Evolutionary conservation across 306 rosid genomes (phyloP), one percentile per base, ranked within the genome.

Genomic region (Inga leiocalycina): DNA sequence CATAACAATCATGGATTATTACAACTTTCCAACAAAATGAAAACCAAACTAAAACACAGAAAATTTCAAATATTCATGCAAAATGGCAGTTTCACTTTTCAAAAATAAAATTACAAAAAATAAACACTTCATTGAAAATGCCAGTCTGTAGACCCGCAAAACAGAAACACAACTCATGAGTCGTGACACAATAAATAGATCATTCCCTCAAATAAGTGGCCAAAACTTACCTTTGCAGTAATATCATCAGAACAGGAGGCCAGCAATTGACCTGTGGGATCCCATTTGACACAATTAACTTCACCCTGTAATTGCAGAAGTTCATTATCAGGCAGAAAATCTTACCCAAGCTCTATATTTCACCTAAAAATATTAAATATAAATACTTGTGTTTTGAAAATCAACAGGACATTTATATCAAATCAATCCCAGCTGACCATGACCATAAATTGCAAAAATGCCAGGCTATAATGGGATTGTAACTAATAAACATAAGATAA

Each of bases 251-350:
- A 93, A 86, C 99, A 96, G 0, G 99, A 96, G 66, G 99, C 99
- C 87, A 96, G 84, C 84, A 93, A 83, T 66, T 93, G 74, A 75
- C 99, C 99, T 7, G 94, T 88, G 83, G 99, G 99, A 86, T 96
- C 99, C 99, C 99, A 93, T 88, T 96, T 96, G 78, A 96, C 98
- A 87, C 97, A 96, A 84, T 96, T 96, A 56, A 88, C 94, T 86
- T 91, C 93, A 54, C 89, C 93, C 96, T 92, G 83, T 79, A 84
- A 79, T 69, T 52, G 81, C 54, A 74, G 77, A 82, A 84, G 64
- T 49, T 54, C 39, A 76, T 67, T 39, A 81, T 79, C 72, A 87
- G 86, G 56, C 71, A 71, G 68, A 54, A 79, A 71, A 80, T 76
- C 68, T 76, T 35, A 37, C 62, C 77, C 71, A 71, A 76, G 48